These are phyloP conservation scores for Eucommia ulmoides DNA, from an alignment of 257 asterid genomes.

Conservation along the genomic window DNA sequence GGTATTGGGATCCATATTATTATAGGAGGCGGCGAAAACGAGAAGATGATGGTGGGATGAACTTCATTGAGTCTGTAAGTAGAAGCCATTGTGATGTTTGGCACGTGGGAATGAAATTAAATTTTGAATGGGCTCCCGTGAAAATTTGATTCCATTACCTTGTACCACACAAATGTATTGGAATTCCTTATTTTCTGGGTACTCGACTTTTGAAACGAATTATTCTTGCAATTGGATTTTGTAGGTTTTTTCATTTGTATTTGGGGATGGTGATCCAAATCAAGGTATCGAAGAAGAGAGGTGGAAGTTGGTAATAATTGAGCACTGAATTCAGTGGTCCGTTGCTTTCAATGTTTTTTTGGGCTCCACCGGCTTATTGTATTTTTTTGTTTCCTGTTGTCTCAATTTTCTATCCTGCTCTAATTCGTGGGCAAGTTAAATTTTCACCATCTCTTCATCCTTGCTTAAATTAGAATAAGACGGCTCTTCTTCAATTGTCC, in stretches of 20 bases:
- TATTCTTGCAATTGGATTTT: constrained; percentile 3
- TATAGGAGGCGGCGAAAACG: constrained; percentile 55
- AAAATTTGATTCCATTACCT: too few species aligned
- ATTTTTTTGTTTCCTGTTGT: not conserved
- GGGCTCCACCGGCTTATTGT: constrained; percentile 11
- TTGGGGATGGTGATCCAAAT: constrained; percentile 99
- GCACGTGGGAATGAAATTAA: too few species aligned
- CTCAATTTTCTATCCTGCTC: not conserved
- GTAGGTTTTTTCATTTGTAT: constrained; percentile 93
- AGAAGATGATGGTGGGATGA: constrained; percentile 56
- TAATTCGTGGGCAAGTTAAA: too few species aligned
- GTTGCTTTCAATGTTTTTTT: constrained; percentile 28
- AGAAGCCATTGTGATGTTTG: constrained; percentile 5
- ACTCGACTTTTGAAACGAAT: constrained; percentile 2
- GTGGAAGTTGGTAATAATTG: constrained; percentile 99
- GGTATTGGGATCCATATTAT: constrained; percentile 98
- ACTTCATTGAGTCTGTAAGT: constrained; percentile 91
- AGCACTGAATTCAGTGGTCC: constrained; percentile 85
- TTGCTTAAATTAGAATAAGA: too few species aligned
- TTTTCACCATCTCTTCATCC: too few species aligned
- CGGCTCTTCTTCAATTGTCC: too few species aligned
- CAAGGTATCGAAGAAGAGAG: constrained; percentile 99
- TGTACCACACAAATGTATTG: too few species aligned
- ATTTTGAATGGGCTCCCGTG: too few species aligned
- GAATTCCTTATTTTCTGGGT: constrained; percentile 9